Evolutionary conservation across 2,329 filamentous ascomycete genomes (phyloP), one percentile per base, ranked within the genome.

Genomic region (Fusarium hostae): DNA sequence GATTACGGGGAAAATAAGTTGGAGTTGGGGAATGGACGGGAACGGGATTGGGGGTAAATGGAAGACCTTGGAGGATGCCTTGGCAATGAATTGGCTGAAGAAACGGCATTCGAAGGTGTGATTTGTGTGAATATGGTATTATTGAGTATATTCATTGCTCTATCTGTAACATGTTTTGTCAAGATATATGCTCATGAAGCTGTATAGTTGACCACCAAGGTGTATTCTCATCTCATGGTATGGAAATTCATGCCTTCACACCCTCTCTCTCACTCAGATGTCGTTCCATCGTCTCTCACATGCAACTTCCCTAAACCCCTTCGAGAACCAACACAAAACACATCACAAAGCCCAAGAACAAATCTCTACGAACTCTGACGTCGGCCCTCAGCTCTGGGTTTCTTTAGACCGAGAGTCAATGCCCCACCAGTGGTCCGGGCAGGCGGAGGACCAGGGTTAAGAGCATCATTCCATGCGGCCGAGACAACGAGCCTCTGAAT

Each of bases 401-500:
- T 44, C 39, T 52, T 50, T 40, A 52, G 30, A 45, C 66, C 51
- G 59, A 45, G 35, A 60, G 37, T 13, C 52, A 11, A 52, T 18
- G 70, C 57, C 55, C 70, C 70, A 73, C 68, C 52, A 72, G 65
- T 70, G 63, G 63, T 62, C 75, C 75, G 75, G 75, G 75, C 75
- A 76, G 75, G 68, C 72, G 75, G 75, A 76, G 75, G 69, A 68
- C 75, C 63, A 73, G 75, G 67, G 62, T 58, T 32, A 55, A 56
- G 66, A 54, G 66, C 37, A 68, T 44, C 63, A 71, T 75, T 76
- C 75, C 75, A 76, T 76, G 75, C 66, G 70, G 73, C 75, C 75
- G 75, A 76, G 52, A 26, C 26, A 34, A 13, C 28, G 16, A 34
- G 24, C 35, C 16, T 18, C 24, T 18, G 45, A 50, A 11, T 34